Conservation (phyloP, 2,329 filamentous ascomycete species). For the Diaporthe amygdali region DNA sequence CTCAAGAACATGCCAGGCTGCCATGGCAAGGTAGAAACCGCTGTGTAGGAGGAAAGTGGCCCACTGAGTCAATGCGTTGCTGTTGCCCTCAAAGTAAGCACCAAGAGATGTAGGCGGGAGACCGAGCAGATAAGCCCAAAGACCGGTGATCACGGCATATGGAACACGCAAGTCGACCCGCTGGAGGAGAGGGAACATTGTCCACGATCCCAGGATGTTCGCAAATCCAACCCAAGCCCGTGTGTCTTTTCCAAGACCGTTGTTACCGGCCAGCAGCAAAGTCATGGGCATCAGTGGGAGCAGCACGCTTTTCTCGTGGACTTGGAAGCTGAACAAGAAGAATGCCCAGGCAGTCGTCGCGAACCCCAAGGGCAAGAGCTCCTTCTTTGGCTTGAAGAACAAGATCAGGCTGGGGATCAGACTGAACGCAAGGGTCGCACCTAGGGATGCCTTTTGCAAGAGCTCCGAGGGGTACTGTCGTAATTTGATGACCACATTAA, state of each 20-base stretch:
- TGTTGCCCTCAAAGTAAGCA: conserved; percentile 65
- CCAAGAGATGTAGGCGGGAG: conserved; percentile 78
- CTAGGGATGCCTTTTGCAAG: conserved; percentile 78
- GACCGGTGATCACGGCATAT: conserved; percentile 80
- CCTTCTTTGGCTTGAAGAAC: conserved; percentile 77
- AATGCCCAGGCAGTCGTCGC: conserved; percentile 93
- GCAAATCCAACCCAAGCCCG: conserved; percentile 96
- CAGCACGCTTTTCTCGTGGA: conserved; percentile 96
- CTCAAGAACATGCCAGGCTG: conserved; percentile 81
- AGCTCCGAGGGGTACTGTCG: conserved; percentile 72
- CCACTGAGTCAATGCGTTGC: conserved; percentile 54
- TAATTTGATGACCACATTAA: conserved; percentile 90
- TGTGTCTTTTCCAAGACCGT: conserved; percentile 76
- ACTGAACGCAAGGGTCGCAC: conserved; percentile 77
- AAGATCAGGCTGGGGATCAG: conserved; percentile 79
- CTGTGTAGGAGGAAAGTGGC: conserved; percentile 74
- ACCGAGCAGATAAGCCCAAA: conserved; percentile 92
- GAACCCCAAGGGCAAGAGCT: conserved; percentile 79
- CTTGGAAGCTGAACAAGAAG: conserved; percentile 97
- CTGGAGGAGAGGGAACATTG: conserved; percentile 88
- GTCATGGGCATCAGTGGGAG: conserved; percentile 95
- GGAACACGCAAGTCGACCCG: conserved; percentile 85
- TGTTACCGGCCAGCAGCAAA: conserved; percentile 73
- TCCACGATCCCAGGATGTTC: conserved; percentile 89
- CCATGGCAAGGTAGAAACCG: conserved; percentile 78